A percentile compares a stretch with the other conserved stretches of the same genome.
phyloP scores from a whole-genome alignment of 2,329 filamentous ascomycete species.

The Leptographium procerum region DNA sequence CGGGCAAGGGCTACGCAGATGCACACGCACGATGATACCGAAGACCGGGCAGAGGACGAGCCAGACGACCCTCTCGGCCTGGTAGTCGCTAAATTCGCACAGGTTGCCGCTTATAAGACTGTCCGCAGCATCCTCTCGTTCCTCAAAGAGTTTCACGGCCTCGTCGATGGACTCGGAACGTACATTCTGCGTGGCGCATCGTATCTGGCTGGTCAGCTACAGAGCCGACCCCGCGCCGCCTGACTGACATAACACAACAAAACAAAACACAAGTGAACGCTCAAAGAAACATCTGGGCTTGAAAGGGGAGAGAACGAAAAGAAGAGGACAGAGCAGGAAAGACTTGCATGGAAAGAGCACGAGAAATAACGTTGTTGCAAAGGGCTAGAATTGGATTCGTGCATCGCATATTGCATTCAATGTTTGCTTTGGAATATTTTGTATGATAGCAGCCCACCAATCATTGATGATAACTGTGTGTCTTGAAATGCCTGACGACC shows the following conservation, averaged over 20 bases:
- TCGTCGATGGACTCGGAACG: background rate
- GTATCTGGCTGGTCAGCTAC: background rate
- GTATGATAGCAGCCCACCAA: background rate
- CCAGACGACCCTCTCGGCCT: background rate
- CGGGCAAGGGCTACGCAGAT: background rate
- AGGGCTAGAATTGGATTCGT: conserved; percentile 26
- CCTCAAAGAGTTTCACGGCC: background rate
- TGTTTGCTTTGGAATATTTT: background rate
- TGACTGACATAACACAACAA: background rate
- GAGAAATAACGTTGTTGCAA: conserved; percentile 33
- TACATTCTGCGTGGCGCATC: background rate
- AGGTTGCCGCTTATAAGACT: background rate
- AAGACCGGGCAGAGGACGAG: background rate
- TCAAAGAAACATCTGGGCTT: no score
- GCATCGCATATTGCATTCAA: background rate
- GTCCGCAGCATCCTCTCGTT: background rate
- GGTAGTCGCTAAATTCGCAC: background rate
- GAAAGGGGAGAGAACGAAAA: background rate
- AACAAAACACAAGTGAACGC: no score
- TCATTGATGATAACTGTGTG: background rate
- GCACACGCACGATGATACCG: background rate
- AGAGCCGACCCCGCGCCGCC: background rate
- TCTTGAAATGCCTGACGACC: background rate
- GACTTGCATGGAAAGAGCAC: conserved; percentile 10
- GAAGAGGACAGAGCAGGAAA: background rate